Evolutionary conservation across 805 yeast genomes (phyloP).

Genomic region (Kuraishia hungarica): DNA sequence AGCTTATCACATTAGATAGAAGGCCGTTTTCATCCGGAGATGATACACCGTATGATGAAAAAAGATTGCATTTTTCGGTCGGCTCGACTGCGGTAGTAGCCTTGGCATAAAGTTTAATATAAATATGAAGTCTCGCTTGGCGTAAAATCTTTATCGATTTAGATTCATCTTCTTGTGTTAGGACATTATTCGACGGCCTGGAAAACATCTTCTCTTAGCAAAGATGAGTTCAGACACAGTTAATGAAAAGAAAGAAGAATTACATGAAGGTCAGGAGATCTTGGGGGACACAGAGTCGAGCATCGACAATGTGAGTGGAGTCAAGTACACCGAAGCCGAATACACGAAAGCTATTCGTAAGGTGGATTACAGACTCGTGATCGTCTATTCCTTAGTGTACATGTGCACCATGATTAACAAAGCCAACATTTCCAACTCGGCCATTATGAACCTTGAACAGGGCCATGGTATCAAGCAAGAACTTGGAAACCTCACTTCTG

Average conservation of each 20-base stretch:
- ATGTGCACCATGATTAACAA: not conserved
- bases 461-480: slow-evolving; percentile 1
- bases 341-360: not conserved
- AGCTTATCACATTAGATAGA: not conserved
- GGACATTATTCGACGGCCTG: too few species aligned
- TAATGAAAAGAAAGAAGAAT: not conserved
- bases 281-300: not conserved
- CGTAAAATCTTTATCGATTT: not conserved
- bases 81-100: not conserved
- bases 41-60: not conserved
- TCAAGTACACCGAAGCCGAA: not conserved
- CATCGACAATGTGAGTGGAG: not conserved
- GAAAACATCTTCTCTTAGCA: not conserved
- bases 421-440: not conserved
- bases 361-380: not conserved
- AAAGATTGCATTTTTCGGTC: not conserved
- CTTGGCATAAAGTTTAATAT: not conserved
- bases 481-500: slow-evolving; percentile 1
- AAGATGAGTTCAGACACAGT: not conserved
- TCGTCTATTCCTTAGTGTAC: not conserved
- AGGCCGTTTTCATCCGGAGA: not conserved
- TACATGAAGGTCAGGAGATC: not conserved
- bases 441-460: slow-evolving; percentile 1
- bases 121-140: not conserved
- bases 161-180: too few species aligned